Evolutionary conservation across 495 filamentous ascomycete species (phyloP).

Genomic region (Penicillium bovifimosum): DNA sequence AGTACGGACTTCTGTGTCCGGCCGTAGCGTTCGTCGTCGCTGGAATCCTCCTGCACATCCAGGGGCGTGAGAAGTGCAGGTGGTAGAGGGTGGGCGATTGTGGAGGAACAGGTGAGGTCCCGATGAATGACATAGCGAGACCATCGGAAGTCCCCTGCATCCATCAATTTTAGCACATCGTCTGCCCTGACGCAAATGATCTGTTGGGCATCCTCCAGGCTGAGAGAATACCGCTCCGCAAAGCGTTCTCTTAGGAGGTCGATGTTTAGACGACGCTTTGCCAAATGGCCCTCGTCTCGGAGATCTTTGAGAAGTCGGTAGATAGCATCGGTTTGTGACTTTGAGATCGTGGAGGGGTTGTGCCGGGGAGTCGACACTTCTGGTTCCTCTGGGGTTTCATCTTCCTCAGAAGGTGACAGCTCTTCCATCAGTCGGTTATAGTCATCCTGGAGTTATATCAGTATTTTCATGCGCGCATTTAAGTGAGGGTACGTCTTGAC

Average conservation of each 20-base stretch:
- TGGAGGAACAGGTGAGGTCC: conserved; percentile 31
- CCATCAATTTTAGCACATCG: conserved; percentile 31
- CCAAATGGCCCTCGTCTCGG: conserved; percentile 37
- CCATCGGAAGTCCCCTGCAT: conserved; percentile 41
- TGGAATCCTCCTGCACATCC: conserved; percentile 29
- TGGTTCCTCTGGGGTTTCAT: conserved; percentile 22
- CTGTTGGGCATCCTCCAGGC: conserved; percentile 32
- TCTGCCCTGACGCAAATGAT: conserved; percentile 32
- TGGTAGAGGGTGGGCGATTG: conserved; percentile 20
- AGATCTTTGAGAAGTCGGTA: conserved; percentile 35
- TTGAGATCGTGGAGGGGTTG: conserved; percentile 27
- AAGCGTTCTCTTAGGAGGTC: conserved; percentile 27
- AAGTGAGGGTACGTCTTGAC: neutral
- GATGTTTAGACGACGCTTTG: conserved; percentile 43
- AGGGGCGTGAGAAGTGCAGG: conserved; percentile 33
- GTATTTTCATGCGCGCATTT: neutral
- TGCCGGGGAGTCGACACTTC: conserved; percentile 21
- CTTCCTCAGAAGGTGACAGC: conserved; percentile 23
- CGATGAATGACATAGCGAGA: conserved; percentile 42
- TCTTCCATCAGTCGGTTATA: conserved; percentile 33
- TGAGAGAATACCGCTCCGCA: conserved; percentile 18
- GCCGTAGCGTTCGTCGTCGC: conserved; percentile 37
- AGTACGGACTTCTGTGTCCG: conserved; percentile 47
- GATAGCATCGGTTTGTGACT: conserved; percentile 34
- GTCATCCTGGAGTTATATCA: conserved; percentile 32